Conservation (phyloP, 2,329 filamentous ascomycete species). For the Calonectria multiphialidica region DNA sequence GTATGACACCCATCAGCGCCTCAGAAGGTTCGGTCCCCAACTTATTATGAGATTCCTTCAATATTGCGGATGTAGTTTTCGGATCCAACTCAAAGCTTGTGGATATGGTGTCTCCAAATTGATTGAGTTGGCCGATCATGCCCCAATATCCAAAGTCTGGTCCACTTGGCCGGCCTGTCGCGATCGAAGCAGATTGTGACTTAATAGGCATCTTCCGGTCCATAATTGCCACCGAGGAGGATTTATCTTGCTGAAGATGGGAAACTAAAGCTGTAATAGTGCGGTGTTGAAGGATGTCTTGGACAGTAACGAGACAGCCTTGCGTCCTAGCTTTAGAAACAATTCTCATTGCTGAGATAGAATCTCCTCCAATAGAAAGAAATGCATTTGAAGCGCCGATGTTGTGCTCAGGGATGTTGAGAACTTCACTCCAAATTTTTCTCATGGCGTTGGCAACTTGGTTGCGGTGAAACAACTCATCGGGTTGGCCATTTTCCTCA, state of each 20-base stretch:
- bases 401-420: conserved; percentile 42
- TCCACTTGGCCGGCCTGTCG: background rate
- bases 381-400: conserved; percentile 55
- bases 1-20: background rate
- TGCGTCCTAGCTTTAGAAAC: background rate
- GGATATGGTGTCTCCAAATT: background rate
- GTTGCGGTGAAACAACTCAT: background rate
- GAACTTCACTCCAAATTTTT: conserved; percentile 51
- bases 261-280: background rate
- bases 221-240: background rate
- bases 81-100: background rate
- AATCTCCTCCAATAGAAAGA: conserved; percentile 37
- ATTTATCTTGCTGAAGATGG: background rate
- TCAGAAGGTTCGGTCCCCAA: background rate
- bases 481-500: background rate
- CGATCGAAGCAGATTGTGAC: background rate
- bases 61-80: background rate
- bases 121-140: background rate
- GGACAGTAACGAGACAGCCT: conserved; percentile 38
- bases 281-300: conserved; percentile 52
- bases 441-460: conserved; percentile 35
- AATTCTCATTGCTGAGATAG: conserved; percentile 39
- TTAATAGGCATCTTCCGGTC: background rate
- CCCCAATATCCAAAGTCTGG: background rate
- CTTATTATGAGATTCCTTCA: background rate